Evolutionary conservation across 331 rosid species (phyloP).

Genomic region (Malus hybrid): DNA sequence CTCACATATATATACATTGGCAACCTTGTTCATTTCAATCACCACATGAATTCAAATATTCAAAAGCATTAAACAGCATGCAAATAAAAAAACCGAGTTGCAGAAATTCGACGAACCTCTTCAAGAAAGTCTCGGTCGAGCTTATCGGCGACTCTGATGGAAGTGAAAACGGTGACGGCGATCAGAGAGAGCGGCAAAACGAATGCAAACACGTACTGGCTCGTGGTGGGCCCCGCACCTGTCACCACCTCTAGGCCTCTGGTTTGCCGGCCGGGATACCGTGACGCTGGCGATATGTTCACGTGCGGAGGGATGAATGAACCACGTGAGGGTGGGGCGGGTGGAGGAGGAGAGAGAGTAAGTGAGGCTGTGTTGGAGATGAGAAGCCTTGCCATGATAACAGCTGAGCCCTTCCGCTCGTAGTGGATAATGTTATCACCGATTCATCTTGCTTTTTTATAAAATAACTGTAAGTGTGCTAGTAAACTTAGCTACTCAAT

Average conservation of each 20-base stretch:
- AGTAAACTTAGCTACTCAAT: background rate
- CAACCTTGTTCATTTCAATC: background rate
- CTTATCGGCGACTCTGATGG: slow-evolving; percentile 46
- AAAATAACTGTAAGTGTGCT: background rate
- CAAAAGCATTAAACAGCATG: background rate
- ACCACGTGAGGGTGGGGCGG: background rate
- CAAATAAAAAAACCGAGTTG: background rate
- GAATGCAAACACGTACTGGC: slow-evolving; percentile 42
- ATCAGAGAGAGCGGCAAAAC: slow-evolving; percentile 63
- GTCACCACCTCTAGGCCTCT: slow-evolving; percentile 32
- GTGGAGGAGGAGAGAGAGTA: slow-evolving; percentile 4
- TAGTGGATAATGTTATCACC: background rate
- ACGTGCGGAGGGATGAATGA: background rate
- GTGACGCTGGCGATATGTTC: slow-evolving; percentile 7
- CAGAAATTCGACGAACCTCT: slow-evolving; percentile 36
- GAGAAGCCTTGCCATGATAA: slow-evolving; percentile 36
- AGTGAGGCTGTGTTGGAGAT: slow-evolving; percentile 20
- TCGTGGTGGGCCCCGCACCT: slow-evolving; percentile 53
- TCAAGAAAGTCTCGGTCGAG: slow-evolving; percentile 55
- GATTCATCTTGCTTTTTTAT: background rate
- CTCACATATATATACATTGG: background rate
- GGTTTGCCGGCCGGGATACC: slow-evolving; percentile 1
- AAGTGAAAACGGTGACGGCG: slow-evolving; percentile 40
- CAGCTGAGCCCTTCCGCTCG: background rate
- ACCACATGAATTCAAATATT: background rate